Base-by-base conservation (phyloP, 2,329 filamentous ascomycete species). In the Cercospora zeae-maydis region DNA sequence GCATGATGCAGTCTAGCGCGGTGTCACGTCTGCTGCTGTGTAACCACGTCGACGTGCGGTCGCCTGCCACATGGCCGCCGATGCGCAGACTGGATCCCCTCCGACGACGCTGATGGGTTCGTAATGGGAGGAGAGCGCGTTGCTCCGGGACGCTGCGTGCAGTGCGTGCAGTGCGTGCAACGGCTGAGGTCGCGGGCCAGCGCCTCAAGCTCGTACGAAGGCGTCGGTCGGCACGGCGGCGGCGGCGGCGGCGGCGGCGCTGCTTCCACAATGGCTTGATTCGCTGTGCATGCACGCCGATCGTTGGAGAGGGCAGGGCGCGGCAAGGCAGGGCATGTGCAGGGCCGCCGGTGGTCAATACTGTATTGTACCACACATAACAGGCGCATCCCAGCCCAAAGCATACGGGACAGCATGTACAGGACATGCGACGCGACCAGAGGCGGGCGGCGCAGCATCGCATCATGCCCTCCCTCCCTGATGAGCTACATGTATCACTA, bases 251-350 rank as follows among this genome's bases (percentile, higher is more conserved):
- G 52, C 51, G 24, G 31, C 30, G 19, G 16, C 30, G 30, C 33
- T 55, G 52, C 52, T 55, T 55, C 52, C 34, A 52, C 47, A 6
- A 39, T 56, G 53, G 53, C 53, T 56, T 56, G 53, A 56, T 56
- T 56, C 53, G 53, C 31, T 14, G 49, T 33, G 31, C 16, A 27
- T 36, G 33, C 31, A 56, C 53, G 53, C 34, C 34, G 53, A 56
- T 56, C 53, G 19, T 34, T 45, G 14, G 39, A 21, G 39, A 45
- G 39, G 13, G 21, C 11, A 34, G 33, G 11, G 11, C 21, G 21
- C 16, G 39, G 39, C 39, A 45, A 16, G 3, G 24, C 24, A 3
- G 24, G 24, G 3, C 24, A 27, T 6, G n/a, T n/a, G n/a, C n/a
- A n/a, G n/a, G n/a, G n/a, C n/a, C n/a, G n/a, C n/a, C n/a, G n/a